Base-by-base conservation (phyloP, 495 filamentous ascomycete genomes). In the Hypoxylon intermedium region DNA sequence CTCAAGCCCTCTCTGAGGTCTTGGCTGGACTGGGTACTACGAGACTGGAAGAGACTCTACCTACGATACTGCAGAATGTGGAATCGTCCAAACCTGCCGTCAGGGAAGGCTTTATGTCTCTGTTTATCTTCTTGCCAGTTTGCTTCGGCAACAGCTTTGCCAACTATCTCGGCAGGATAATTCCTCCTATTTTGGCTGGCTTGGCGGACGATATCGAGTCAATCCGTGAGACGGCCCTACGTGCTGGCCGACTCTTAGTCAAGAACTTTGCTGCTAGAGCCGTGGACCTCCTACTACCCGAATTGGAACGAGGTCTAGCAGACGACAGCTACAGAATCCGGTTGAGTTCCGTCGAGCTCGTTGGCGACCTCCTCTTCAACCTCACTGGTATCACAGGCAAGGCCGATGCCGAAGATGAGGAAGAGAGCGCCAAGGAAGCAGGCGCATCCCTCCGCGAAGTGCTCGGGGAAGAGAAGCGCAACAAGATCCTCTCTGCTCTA, bases 71-170 rank as follows among this genome's bases (percentile, higher is more conserved):
- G 20, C 94, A 98, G 69, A 98, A 98, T 63, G 93, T 95, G 45
- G 85, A 89, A 61, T 98, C 94, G 67, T 82, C 90, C 46, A 98
- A 97, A 73, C 74, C 94, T 15, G 82, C 91, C 59, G 90, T 97
- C 55, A 87, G 94, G 57, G 94, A 98, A 80, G 94, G 94, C 30
- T 98, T 98, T 81, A 98, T 98, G 94, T 96, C 94, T 21, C 83
- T 98, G 34, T 98, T 98, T 76, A 97, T 98, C 62, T 98, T 96
- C 82, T 85, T 98, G 75, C 94, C 94, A 13, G 95, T 95, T 53
- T 98, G 94, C 75, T 98, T 98, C 70, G 94, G 94, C 63, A 98
- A 98, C 80, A 96, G 92, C 77, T 98, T 98, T 72, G 90, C 94
- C 58, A 88, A 89, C 68, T 98, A 98, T 68, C 88, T 98, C 46